These are phyloP conservation scores for Zea mays DNA, from an alignment of 176 grass and related monocot genomes.

Conservation along the genomic window DNA sequence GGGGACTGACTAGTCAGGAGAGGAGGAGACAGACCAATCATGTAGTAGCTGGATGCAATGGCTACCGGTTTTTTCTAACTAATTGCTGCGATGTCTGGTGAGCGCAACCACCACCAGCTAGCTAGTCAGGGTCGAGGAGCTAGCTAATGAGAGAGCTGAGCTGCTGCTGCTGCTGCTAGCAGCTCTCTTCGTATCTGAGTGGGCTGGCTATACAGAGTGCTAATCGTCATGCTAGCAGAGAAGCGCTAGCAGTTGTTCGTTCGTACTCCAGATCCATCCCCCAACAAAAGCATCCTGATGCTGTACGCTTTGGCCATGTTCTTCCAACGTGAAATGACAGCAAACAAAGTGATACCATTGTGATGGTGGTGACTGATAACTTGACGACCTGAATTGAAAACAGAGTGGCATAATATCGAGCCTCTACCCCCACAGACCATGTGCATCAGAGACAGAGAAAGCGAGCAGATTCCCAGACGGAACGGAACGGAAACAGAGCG, in stretches of 20 bases:
- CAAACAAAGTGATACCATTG: background rate
- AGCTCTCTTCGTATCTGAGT: background rate
- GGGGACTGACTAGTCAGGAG: too few species aligned
- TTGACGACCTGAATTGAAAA: background rate
- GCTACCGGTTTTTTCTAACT: background rate
- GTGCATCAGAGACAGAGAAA: conserved; percentile 8
- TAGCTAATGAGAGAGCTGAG: background rate
- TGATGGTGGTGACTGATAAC: background rate
- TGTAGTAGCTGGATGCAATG: background rate
- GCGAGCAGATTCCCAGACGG: background rate
- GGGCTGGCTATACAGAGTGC: background rate
- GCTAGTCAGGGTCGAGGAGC: background rate
- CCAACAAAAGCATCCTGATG: background rate
- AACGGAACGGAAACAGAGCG: background rate
- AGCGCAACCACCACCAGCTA: conserved; percentile 26
- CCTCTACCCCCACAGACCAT: conserved; percentile 9
- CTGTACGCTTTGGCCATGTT: background rate
- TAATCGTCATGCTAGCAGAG: background rate
- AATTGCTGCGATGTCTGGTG: background rate
- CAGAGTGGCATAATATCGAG: background rate
- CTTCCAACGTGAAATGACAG: conserved; percentile 7
- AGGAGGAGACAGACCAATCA: background rate
- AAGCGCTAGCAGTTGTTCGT: background rate
- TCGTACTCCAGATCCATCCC: background rate
- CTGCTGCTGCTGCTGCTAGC: too few species aligned